Base-by-base conservation (phyloP, 305 asterid species). In the Withania somnifera region DNA sequence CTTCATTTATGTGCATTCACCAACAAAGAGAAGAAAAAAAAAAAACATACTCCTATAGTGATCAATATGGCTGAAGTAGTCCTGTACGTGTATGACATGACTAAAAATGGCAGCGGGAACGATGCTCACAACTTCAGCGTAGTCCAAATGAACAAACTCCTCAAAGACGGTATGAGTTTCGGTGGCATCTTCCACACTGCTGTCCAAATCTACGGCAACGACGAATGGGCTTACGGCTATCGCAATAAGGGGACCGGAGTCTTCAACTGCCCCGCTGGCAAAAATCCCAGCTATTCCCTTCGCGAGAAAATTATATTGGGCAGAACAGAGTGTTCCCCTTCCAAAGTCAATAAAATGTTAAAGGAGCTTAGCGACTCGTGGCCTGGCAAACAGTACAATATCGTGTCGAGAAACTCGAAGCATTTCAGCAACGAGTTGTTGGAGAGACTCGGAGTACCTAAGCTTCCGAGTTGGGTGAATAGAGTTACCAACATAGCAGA, bases 391-490 rank as follows among this genome's bases (percentile, higher is more conserved):
- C 28, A 61, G 36, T 82, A 82, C 47, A 40, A 63, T 26, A 3
- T 82, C 68, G 63, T 82, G 42, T 63, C 85, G 2, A 77, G 20
- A 63, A 82, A 82, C 63, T 82, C 82, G 11, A 82, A 82, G 19
- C 77, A 82, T 42, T 82, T 82, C 54, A 28, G 82, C 40, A 38
- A 82, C 26, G 85, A 82, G 77, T 61, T 82, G 26, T 47, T 78
- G 20, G 82, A 82, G 22, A 60, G 82, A 14, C 82, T 82, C 22
- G 85, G 85, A 1, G 85, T 50, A 32, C 85, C 85, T 15, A 82
- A 82, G 80, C 85, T 82, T 22, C 85, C 85, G 5, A 66, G 76
- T 28, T 82, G 85, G 85, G 85, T 77, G 1, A 82, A 82, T 50
- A 77, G 85, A 28, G 61, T 77, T 61, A 75, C 78, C 4, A 60